Evolutionary conservation across 2,329 filamentous ascomycete species (phyloP).

Genomic region (Rhynchosporium graminicola): DNA sequence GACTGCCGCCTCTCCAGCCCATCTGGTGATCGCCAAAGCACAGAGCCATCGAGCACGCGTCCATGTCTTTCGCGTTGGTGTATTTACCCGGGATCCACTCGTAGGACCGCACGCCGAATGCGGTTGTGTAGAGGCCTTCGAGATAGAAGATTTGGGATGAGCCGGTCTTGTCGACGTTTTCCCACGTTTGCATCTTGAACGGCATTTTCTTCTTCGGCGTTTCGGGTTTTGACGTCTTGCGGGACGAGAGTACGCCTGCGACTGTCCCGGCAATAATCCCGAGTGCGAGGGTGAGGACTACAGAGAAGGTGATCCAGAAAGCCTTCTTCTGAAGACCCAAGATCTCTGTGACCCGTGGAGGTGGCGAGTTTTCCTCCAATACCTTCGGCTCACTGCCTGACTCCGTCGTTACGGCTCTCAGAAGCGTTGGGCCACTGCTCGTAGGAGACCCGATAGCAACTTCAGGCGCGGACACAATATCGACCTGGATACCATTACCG

Average conservation of each 20-base stretch:
- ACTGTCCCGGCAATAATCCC: not conserved
- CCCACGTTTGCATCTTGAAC: slow-evolving; percentile 4
- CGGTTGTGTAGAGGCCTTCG: not conserved
- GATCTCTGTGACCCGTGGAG: not conserved
- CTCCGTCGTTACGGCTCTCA: not conserved
- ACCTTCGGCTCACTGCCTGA: not conserved
- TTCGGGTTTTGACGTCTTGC: not conserved
- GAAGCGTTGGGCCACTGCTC: not conserved
- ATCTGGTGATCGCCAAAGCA: slow-evolving; percentile 6
- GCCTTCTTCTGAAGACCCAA: not conserved
- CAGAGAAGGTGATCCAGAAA: not conserved
- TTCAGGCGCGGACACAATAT: not conserved
- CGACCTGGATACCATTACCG: not conserved
- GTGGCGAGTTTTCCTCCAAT: not conserved
- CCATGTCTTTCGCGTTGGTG: not conserved
- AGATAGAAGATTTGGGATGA: slow-evolving; percentile 2
- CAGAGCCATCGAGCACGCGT: not conserved
- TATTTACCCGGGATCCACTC: slow-evolving; percentile 5
- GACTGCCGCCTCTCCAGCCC: not conserved
- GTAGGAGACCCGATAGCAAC: not conserved
- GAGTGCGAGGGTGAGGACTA: not conserved
- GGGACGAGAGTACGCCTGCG: not conserved
- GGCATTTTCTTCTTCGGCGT: not conserved
- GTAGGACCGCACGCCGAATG: not conserved
- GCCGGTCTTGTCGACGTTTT: not conserved